Evolutionary conservation across 305 asterid species (phyloP).

Genomic region (Rubia occidens): DNA sequence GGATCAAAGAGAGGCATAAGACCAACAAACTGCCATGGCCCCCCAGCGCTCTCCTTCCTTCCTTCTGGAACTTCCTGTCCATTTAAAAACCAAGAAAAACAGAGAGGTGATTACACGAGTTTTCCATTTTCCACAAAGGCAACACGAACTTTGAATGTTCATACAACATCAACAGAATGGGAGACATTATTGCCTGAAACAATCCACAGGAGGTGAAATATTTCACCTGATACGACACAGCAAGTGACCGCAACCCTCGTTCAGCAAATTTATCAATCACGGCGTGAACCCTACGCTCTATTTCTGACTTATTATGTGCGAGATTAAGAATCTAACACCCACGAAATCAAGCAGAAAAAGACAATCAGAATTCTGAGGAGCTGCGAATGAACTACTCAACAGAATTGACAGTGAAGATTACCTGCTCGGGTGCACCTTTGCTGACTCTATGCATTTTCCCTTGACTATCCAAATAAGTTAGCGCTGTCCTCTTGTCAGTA

Average conservation of each 20-base stretch:
- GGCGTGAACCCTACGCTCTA: conserved; percentile 39
- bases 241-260: conserved; percentile 43
- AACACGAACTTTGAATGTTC: conserved; percentile 4
- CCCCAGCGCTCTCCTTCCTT: conserved; percentile 35
- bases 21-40: conserved; percentile 41
- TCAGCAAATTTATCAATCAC: conserved; percentile 46
- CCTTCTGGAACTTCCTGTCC: conserved; percentile 38
- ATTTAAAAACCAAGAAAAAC: not conserved
- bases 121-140: not conserved
- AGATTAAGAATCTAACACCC: conserved; percentile 32
- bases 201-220: not conserved
- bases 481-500: conserved; percentile 40
- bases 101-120: not conserved
- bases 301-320: conserved; percentile 35
- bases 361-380: conserved; percentile 10
- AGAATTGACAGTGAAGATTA: conserved; percentile 7
- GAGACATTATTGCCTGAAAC: not conserved
- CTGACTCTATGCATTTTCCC: conserved; percentile 43
- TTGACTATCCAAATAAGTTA: conserved; percentile 34
- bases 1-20: conserved; percentile 46
- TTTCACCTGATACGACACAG: conserved; percentile 38
- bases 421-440: conserved; percentile 51
- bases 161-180: not conserved
- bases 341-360: not conserved
- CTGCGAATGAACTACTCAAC: not conserved